Base-by-base conservation (phyloP, 176 grass and related monocot species). In the Triticum dicoccoides region DNA sequence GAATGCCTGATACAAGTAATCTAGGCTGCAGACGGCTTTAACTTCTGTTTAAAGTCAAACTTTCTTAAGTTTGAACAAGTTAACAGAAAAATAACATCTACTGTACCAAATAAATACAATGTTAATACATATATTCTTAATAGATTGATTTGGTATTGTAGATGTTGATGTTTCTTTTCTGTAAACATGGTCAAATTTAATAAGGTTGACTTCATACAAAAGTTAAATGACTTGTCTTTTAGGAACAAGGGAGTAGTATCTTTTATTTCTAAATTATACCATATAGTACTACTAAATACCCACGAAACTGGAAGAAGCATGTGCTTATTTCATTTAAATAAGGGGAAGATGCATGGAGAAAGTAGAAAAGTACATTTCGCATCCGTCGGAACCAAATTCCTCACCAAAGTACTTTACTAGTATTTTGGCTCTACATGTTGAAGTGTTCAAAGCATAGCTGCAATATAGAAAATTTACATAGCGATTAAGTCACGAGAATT, bases 321-420 rank as follows among this genome's bases (percentile, higher is more conserved):
- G n/a, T 59, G 11, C 13, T 86, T 86, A 47, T 47, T 87, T 59
- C 20, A 78, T 75, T 61, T 14, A 29, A 54, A 54, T 54, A 54
- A 49, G 70, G 41, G 9, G 20, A 87, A 49, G 7, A 78, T 10
- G 17, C 5, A 87, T 67, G n/a, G 42, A 76, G 25, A 49, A 78
- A 42, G 58, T 23, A 76, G 67, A 76, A 87, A 92, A 69, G 82
- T 94, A 98, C 96, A 92, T 80, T 79, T 82, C 47, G 62, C 96
- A 98, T 88, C 82, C 44, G 51, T 89, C 88, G 71, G 71, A 75
- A 86, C 79, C 76, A 89, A 98, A 80, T 41, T 98, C 91, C 82
- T 98, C 96, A 5, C 91, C 93, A 1, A 98, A 98, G 83, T 98
- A 98, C 72, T 89, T 92, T 54, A 98, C 91, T 67, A 98, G 78